phyloP scores from a whole-genome alignment of 257 asterid species.

The Perilla frutescens region DNA sequence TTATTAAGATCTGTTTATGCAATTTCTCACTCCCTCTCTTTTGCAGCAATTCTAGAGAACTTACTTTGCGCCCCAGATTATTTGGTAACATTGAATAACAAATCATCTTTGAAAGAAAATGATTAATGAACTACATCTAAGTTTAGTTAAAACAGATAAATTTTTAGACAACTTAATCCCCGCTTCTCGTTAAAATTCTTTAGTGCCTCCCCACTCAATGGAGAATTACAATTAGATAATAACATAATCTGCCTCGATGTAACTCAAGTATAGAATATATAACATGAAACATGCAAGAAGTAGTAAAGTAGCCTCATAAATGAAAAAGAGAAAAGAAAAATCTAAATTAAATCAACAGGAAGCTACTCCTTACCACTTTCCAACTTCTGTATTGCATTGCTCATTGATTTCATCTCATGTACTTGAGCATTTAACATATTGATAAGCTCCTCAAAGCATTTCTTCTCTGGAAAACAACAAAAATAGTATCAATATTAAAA shows the following conservation, averaged over 20 bases:
- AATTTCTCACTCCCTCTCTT: background rate
- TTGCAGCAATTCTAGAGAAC: background rate
- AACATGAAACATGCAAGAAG: slow-evolving; percentile 18
- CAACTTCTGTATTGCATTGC: slow-evolving; percentile 68
- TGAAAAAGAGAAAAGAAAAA: slow-evolving; percentile 3
- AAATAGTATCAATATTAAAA: slow-evolving; percentile 16
- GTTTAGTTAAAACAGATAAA: slow-evolving; percentile 2
- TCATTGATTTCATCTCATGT: slow-evolving; percentile 89
- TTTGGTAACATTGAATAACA: background rate
- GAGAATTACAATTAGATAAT: background rate
- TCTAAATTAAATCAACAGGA: slow-evolving; percentile 5
- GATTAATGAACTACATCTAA: background rate
- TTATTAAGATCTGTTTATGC: slow-evolving; percentile 11
- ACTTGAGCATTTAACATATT: slow-evolving; percentile 71
- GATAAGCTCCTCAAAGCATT: slow-evolving; percentile 82
- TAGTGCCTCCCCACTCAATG: slow-evolving; percentile 14
- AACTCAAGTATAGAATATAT: background rate
- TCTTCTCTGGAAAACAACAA: slow-evolving; percentile 70
- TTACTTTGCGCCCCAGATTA: background rate
- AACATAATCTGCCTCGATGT: slow-evolving; percentile 10
- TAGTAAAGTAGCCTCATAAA: background rate
- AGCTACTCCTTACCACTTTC: slow-evolving; percentile 58
- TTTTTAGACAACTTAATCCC: slow-evolving; percentile 12
- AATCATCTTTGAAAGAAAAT: slow-evolving; percentile 8
- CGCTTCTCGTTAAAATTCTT: background rate